Conservation (phyloP, 2,329 filamentous ascomycete species). For the Pseudogymnoascus sp. region DNA sequence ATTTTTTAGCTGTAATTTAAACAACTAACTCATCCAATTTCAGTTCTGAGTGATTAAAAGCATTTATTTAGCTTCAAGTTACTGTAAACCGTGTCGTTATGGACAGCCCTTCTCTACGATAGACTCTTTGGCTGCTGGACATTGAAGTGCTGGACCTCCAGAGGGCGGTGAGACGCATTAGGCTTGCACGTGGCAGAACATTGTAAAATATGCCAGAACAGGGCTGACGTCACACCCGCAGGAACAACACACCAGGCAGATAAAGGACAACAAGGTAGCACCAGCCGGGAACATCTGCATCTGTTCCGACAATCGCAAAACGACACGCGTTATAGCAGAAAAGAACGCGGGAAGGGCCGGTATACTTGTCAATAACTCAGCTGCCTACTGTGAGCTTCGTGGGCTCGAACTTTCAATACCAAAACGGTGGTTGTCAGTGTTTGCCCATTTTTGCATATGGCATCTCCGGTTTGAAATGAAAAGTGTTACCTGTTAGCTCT, state of each 20-base stretch:
- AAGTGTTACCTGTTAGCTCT: not conserved
- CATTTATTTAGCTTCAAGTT: no score
- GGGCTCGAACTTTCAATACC: not conserved
- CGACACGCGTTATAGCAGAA: not conserved
- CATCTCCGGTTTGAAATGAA: slow-evolving; percentile 10
- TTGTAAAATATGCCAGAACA: not conserved
- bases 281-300: not conserved
- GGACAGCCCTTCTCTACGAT: no score
- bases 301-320: not conserved
- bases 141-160: no score
- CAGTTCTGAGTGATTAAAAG: no score
- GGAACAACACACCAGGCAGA: slow-evolving; percentile 7
- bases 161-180: not conserved
- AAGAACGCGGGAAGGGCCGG: not conserved
- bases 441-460: not conserved
- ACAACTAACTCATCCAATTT: no score
- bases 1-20: no score
- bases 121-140: no score
- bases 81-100: no score
- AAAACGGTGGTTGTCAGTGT: not conserved
- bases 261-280: slow-evolving; percentile 4
- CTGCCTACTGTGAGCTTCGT: slow-evolving; percentile 1
- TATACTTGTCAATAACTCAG: not conserved
- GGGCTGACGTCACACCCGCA: not conserved
- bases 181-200: not conserved